A percentile compares a stretch with the other conserved stretches of the same genome.
Conservation (phyloP, 192 early-diverging fungal species). For the Allomyces macrogynus region DNA sequence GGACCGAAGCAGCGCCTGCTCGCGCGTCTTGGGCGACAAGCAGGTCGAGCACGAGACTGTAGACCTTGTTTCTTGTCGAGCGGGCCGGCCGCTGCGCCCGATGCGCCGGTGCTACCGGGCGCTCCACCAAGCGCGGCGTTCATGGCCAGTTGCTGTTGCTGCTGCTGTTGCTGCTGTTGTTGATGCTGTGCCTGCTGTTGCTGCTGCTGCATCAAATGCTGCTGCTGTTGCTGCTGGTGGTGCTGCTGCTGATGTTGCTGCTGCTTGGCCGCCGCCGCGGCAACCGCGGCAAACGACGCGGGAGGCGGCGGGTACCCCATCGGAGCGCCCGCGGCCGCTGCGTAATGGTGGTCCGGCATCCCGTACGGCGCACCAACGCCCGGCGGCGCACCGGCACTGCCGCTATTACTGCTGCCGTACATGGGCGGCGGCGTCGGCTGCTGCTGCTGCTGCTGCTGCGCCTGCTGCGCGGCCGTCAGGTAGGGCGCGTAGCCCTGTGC, state of each 20-base stretch:
- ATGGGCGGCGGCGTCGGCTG: conserved; percentile 6
- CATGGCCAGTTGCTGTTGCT: conserved; percentile 10
- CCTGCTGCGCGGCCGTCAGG: conserved; percentile 8
- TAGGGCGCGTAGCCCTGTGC: no score
- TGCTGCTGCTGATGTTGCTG: conserved; percentile 10
- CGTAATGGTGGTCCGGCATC: conserved; percentile 6
- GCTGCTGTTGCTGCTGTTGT: conserved; percentile 19
- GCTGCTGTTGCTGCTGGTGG: conserved; percentile 10
- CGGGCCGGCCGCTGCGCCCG: conserved; percentile 4
- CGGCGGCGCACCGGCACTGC: conserved; percentile 7
- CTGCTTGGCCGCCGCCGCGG: conserved; percentile 7
- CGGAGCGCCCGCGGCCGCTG: conserved; percentile 6
- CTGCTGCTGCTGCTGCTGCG: conserved; percentile 10
- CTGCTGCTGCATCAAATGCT: conserved; percentile 9
- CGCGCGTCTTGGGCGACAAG: conserved; percentile 53
- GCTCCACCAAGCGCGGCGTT: background rate
- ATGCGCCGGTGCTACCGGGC: no score
- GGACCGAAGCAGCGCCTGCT: conserved; percentile 54
- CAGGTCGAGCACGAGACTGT: conserved; percentile 66
- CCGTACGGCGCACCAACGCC: conserved; percentile 10
- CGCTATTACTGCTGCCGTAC: conserved; percentile 10
- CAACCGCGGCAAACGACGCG: conserved; percentile 8
- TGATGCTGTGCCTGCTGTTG: conserved; percentile 13
- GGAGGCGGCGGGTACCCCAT: conserved; percentile 3
- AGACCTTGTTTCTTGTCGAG: conserved; percentile 71